Conservation (phyloP, 768 basidiomycete genomes). For the Tubosaeta sp. region DNA sequence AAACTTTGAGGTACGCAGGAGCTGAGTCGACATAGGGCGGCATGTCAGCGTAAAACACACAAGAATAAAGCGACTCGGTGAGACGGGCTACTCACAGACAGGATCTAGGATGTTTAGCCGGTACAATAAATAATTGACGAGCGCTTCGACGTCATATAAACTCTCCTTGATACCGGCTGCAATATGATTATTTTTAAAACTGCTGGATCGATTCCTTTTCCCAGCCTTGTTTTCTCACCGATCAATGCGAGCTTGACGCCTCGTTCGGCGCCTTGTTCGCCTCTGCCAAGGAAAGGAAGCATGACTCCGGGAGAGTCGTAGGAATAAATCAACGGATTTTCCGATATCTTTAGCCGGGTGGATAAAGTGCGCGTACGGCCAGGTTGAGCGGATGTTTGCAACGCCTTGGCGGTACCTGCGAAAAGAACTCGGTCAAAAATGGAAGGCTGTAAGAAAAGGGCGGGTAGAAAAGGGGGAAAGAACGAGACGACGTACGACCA, state of each 20-base stretch:
- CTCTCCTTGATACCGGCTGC: slow-evolving; percentile 93
- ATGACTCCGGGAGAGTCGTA: slow-evolving; percentile 97
- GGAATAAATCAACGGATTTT: slow-evolving; percentile 83
- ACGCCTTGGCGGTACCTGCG: slow-evolving; percentile 78
- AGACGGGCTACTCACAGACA: slow-evolving; percentile 44
- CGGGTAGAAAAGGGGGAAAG: not conserved
- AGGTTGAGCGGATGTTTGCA: slow-evolving; percentile 84
- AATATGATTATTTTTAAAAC: slow-evolving; percentile 7
- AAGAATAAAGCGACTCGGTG: not conserved
- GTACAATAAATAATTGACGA: slow-evolving; percentile 85
- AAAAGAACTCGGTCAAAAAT: slow-evolving; percentile 3
- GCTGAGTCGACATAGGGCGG: slow-evolving; percentile 35
- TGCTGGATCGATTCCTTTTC: slow-evolving; percentile 5
- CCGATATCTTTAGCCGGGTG: slow-evolving; percentile 79
- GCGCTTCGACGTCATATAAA: slow-evolving; percentile 77
- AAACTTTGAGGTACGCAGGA: slow-evolving; percentile 64
- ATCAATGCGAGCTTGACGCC: slow-evolving; percentile 92
- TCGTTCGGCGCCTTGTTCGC: slow-evolving; percentile 81
- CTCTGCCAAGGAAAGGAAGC: slow-evolving; percentile 89
- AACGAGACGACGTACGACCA: slow-evolving; percentile 59
- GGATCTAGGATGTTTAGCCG: slow-evolving; percentile 78
- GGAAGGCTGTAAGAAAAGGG: not conserved
- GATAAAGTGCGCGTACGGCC: slow-evolving; percentile 89
- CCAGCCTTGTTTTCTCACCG: slow-evolving; percentile 49
- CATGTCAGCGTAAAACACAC: slow-evolving; percentile 4